These are phyloP conservation scores for Alternaria sp. DNA, from an alignment of 2,329 filamentous ascomycete species.

Conservation along the genomic window DNA sequence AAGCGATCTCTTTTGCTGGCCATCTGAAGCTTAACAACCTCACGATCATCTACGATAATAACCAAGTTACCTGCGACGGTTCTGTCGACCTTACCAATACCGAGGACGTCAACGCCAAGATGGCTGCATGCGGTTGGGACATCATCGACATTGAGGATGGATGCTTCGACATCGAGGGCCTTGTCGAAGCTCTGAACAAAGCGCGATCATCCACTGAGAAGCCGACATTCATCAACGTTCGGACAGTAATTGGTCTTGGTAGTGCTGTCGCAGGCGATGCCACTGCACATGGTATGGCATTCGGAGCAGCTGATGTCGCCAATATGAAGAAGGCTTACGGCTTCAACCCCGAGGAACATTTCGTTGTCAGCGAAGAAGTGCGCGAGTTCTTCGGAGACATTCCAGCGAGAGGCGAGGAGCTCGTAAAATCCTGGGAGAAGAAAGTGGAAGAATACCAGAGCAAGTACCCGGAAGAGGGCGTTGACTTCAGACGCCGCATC, in stretches of 20 bases:
- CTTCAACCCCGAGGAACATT: constrained; percentile 58
- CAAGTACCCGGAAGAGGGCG: constrained; percentile 56
- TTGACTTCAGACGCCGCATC: constrained; percentile 57
- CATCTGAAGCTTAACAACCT: constrained; percentile 64
- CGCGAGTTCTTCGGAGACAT: constrained; percentile 54
- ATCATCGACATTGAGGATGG: constrained; percentile 63
- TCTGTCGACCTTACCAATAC: constrained; percentile 61
- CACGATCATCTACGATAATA: constrained; percentile 66
- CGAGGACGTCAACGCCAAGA: constrained; percentile 64
- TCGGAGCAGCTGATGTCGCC: constrained; percentile 61
- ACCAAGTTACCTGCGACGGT: constrained; percentile 66
- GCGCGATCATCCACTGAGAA: constrained; percentile 55
- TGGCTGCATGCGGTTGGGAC: constrained; percentile 63
- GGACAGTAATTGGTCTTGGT: constrained; percentile 63
- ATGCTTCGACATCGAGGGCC: constrained; percentile 56
- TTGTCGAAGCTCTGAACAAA: constrained; percentile 56
- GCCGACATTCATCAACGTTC: constrained; percentile 65
- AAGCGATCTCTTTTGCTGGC: constrained; percentile 64
- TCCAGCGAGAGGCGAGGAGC: constrained; percentile 51
- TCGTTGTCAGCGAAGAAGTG: constrained; percentile 55
- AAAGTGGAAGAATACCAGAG: constrained; percentile 53
- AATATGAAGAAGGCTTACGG: constrained; percentile 60
- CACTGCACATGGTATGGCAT: constrained; percentile 64
- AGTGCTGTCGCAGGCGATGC: constrained; percentile 60
- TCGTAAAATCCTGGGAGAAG: constrained; percentile 58